phyloP scores from a whole-genome alignment of 805 yeast genomes.

The Helenozyma baotianmanensis region DNA sequence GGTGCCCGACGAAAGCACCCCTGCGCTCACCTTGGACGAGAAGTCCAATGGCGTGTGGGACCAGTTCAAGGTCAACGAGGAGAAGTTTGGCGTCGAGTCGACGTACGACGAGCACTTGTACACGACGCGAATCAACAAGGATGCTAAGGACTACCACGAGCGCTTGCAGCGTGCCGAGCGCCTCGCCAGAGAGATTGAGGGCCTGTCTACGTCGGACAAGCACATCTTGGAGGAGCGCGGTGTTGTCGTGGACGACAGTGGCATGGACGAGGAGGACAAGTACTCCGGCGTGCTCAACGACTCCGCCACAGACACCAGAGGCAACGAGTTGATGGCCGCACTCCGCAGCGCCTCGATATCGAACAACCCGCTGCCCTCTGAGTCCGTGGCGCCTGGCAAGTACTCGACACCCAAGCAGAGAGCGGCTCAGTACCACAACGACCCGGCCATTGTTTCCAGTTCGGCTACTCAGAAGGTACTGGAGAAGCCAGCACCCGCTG shows the following conservation, averaged over 20 bases:
- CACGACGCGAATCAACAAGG: conserved; percentile 69
- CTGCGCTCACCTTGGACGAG: conserved; percentile 35
- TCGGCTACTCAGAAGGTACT: conserved; percentile 29
- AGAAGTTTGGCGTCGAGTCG: conserved; percentile 83
- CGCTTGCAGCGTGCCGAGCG: conserved; percentile 67
- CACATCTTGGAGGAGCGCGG: conserved; percentile 95
- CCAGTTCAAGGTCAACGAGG: conserved; percentile 88
- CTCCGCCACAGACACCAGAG: conserved; percentile 48
- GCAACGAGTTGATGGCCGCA: conserved; percentile 46
- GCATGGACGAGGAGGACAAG: conserved; percentile 92
- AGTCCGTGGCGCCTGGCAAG: conserved; percentile 29
- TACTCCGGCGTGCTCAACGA: conserved; percentile 67
- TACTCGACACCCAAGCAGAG: conserved; percentile 58
- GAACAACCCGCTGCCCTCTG: conserved; percentile 3
- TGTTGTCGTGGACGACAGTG: conserved; percentile 67
- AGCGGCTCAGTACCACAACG: conserved; percentile 48
- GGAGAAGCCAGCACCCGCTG: neutral
- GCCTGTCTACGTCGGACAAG: conserved; percentile 56
- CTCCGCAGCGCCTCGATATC: conserved; percentile 30
- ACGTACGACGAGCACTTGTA: conserved; percentile 81
- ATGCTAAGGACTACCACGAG: conserved; percentile 67
- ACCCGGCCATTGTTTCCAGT: conserved; percentile 64
- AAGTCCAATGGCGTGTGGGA: conserved; percentile 57
- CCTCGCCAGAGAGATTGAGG: conserved; percentile 80
- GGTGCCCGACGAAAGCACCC: conserved; percentile 62